Percentiles rank a stretch among this genome's conserved stretches.
Evolutionary conservation across 2,329 filamentous ascomycete genomes (phyloP).

Genomic region (Raffaelea arxii): DNA sequence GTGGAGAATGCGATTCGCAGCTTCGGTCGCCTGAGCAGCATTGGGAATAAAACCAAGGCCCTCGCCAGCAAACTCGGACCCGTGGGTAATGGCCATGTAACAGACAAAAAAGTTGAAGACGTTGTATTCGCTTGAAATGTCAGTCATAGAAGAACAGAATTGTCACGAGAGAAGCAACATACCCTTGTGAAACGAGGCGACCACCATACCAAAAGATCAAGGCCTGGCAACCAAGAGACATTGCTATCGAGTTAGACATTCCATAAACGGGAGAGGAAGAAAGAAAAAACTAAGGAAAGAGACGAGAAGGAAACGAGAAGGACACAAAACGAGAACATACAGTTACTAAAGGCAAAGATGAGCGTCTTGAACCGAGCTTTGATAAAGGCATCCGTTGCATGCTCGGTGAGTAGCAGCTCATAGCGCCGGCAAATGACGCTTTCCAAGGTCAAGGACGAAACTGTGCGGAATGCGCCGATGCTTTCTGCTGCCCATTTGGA

Average conservation of each 20-base stretch:
- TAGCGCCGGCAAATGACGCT: conserved; percentile 55
- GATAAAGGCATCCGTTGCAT: conserved; percentile 49
- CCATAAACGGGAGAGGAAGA: background rate
- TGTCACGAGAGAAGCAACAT: background rate
- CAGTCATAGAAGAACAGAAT: background rate
- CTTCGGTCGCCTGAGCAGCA: conserved; percentile 47
- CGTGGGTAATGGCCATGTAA: conserved; percentile 59
- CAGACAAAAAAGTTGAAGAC: conserved; percentile 41
- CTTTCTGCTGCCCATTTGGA: conserved; percentile 68
- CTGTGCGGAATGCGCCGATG: conserved; percentile 64
- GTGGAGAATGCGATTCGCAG: conserved; percentile 49
- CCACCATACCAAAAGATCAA: conserved; percentile 60
- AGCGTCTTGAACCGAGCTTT: conserved; percentile 54
- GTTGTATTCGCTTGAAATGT: conserved; percentile 30
- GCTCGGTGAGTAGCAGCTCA: conserved; percentile 43
- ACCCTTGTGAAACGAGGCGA: conserved; percentile 36
- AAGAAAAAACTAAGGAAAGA: background rate
- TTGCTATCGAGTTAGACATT: conserved; percentile 10
- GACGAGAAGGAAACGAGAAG: background rate
- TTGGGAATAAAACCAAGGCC: conserved; percentile 60
- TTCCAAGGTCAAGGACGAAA: conserved; percentile 61
- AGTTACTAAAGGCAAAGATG: conserved; percentile 61
- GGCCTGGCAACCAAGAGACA: conserved; percentile 53
- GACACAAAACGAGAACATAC: conserved; percentile 24
- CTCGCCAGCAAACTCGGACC: conserved; percentile 56